Percentiles rank a stretch among this genome's conserved stretches.
Evolutionary conservation across 2,329 filamentous ascomycete species (phyloP).

Genomic region (Phoma sp.): DNA sequence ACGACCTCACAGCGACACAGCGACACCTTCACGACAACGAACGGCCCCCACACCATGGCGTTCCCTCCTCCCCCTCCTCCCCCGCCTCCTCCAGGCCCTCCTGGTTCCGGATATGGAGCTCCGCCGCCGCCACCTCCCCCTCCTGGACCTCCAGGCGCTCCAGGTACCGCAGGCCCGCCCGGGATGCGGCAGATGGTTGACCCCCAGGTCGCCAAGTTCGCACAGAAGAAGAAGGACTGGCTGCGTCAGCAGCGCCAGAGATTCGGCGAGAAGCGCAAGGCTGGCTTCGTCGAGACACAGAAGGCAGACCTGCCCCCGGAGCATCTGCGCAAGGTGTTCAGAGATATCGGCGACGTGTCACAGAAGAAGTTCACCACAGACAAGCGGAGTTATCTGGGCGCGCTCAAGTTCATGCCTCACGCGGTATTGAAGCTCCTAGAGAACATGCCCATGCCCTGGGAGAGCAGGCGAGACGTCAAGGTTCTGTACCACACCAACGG

Average conservation of each 20-base stretch:
- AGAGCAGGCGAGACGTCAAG: slow-evolving; percentile 93
- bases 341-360: slow-evolving; percentile 97
- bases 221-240: slow-evolving; percentile 99
- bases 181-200: slow-evolving; percentile 77
- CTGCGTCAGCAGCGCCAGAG: slow-evolving; percentile 86
- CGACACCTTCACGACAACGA: slow-evolving; percentile 14
- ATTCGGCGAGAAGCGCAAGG: slow-evolving; percentile 96
- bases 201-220: slow-evolving; percentile 89
- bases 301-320: slow-evolving; percentile 99
- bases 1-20: slow-evolving; percentile 28
- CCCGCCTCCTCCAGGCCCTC: slow-evolving; percentile 36
- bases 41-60: slow-evolving; percentile 26
- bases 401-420: slow-evolving; percentile 98
- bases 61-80: slow-evolving; percentile 55
- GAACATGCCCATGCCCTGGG: slow-evolving; percentile 99
- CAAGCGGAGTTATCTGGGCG: slow-evolving; percentile 96
- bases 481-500: slow-evolving; percentile 98
- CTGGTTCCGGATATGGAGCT: slow-evolving; percentile 31
- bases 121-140: slow-evolving; percentile 66
- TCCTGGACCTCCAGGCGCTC: slow-evolving; percentile 58
- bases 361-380: slow-evolving; percentile 99
- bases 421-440: slow-evolving; percentile 95
- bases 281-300: slow-evolving; percentile 95
- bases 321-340: slow-evolving; percentile 97
- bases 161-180: slow-evolving; percentile 62